Conservation (phyloP, 164 flowering plant genomes). For the Tinospora cordifolia region DNA sequence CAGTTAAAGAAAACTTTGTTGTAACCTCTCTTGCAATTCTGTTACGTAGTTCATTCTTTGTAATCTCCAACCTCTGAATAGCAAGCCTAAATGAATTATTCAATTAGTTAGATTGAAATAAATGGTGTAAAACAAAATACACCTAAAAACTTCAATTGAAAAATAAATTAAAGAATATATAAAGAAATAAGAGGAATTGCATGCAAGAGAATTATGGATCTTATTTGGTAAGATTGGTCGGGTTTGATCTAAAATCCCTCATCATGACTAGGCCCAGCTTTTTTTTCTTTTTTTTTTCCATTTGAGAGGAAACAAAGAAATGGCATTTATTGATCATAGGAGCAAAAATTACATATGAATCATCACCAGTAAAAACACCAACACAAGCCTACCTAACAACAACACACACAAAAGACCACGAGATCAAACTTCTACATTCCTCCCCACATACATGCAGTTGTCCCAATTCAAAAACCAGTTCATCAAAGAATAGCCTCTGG, state of each 20-base stretch:
- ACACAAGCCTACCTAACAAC: too few relatives aligned
- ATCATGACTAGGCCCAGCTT: too few relatives aligned
- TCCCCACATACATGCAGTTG: too few relatives aligned
- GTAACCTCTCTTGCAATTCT: constrained; percentile 95
- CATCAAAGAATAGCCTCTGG: too few relatives aligned
- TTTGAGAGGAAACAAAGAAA: too few relatives aligned
- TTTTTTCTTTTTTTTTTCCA: too few relatives aligned
- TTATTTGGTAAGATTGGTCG: not conserved
- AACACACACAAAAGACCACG: too few relatives aligned
- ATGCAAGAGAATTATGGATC: not conserved
- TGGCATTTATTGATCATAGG: too few relatives aligned
- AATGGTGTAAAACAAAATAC: not conserved
- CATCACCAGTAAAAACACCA: too few relatives aligned
- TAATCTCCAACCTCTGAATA: constrained; percentile 88
- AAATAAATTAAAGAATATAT: not conserved
- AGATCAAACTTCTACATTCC: too few relatives aligned
- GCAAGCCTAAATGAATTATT: constrained; percentile 60
- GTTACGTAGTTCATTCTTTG: constrained; percentile 85
- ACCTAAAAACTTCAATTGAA: not conserved
- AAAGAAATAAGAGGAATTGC: not conserved
- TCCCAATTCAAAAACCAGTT: too few relatives aligned
- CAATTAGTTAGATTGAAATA: not conserved
- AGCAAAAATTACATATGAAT: too few relatives aligned
- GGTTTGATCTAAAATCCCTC: not conserved
- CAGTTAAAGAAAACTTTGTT: constrained; percentile 1